phyloP scores from a whole-genome alignment of 441 rosid genomes.

The Gossypium schwendimanii region DNA sequence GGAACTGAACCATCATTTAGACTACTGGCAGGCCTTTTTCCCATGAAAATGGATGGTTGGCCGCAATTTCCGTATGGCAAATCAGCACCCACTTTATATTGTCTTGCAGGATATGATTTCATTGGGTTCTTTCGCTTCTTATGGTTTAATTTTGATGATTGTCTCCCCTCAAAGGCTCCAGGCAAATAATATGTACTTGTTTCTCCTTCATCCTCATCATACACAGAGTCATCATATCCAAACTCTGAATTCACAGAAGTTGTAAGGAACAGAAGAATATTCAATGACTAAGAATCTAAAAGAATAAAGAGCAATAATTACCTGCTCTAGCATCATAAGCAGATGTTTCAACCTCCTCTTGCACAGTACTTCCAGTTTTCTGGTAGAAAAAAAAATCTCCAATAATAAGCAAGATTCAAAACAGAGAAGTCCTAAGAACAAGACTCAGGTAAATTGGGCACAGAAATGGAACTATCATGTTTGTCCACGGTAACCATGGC shows the following conservation, averaged over 20 bases:
- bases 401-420: constrained; percentile 9
- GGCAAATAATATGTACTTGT: constrained; percentile 66
- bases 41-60: constrained; percentile 47
- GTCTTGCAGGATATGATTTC: constrained; percentile 47
- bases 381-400: constrained; percentile 24
- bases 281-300: constrained; percentile 13
- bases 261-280: constrained; percentile 24
- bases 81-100: constrained; percentile 63
- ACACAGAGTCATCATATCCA: constrained; percentile 46
- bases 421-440: neutral
- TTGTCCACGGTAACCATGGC: neutral
- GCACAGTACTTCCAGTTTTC: constrained; percentile 70
- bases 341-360: constrained; percentile 85
- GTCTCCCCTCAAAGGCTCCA: constrained; percentile 54
- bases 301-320: constrained; percentile 23
- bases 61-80: constrained; percentile 42
- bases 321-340: constrained; percentile 68
- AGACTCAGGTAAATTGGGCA: neutral
- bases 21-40: constrained; percentile 64
- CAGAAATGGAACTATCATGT: neutral
- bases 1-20: constrained; percentile 65
- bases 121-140: constrained; percentile 44
- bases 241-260: constrained; percentile 40
- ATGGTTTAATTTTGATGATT: constrained; percentile 47
- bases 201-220: constrained; percentile 90